Evolutionary conservation across 2,329 filamentous ascomycete genomes (phyloP), one percentile per base, ranked within the genome.

Genomic region (Zymoseptoria brevis): DNA sequence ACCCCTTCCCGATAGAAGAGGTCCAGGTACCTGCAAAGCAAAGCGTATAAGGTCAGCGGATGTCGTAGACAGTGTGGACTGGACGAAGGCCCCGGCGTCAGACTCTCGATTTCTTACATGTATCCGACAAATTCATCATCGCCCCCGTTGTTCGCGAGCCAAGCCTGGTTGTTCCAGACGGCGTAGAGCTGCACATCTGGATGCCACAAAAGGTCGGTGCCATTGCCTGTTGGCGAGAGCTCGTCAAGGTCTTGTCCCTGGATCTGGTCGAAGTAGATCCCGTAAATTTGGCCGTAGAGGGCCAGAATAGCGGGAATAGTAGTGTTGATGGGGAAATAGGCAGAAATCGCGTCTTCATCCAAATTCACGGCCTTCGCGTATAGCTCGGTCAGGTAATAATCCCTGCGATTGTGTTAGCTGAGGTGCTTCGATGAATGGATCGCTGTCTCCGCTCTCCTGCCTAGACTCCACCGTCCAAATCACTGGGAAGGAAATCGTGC

Each of bases 311-410:
- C 16, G 45, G 45, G 16, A 16, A 50, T 19, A n/a, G 45, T 50
- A 50, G 45, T 50, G 8, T 50, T 19, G 45, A 19, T 19, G 16
- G 16, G 16, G 3, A 50, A 50, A 19, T 50, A 50, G 16, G 16
- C 45, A n/a, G 45, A 50, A 29, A 92, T 78, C 74, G 90, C 82
- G n/a, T 88, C 81, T 73, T 91, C 87, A 62, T 92, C 92, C 67
- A 92, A 90, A 65, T 83, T 80, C 26, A 29, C 26, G 26, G 26
- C 8, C 26, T 29, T 2, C 26, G 26, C 26, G 8, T 29, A 29
- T 29, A 29, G 26, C 26, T 29, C 26, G 26, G 26, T 29, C 26
- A 29, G 1, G 26, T 29, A 29, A 8, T 8, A 8, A 29, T 29
- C 26, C 7, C 26, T 29, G 26, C 26, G 5, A 8, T 29, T 29